Percentiles rank a stretch among this genome's conserved stretches.
Evolutionary conservation across 345 rosid genomes (phyloP).

Genomic region (Psidium friedrichsthalianum): DNA sequence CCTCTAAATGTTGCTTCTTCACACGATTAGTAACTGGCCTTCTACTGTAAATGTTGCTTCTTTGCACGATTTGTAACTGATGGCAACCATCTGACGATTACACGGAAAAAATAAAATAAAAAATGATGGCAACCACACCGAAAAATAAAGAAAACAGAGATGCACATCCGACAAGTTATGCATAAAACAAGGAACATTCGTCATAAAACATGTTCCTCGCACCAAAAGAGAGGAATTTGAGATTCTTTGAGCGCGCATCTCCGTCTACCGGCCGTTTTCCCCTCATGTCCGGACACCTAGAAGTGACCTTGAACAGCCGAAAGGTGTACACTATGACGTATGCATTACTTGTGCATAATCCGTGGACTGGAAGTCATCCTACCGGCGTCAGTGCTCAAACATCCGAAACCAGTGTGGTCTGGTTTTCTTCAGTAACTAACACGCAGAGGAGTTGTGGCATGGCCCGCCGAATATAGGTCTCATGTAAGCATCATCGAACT

Average conservation of each 20-base stretch:
- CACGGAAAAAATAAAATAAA: no score
- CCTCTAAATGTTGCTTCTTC: background rate
- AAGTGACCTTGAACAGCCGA: background rate
- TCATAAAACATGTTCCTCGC: background rate
- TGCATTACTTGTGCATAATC: background rate
- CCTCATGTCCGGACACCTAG: background rate
- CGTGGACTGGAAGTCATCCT: background rate
- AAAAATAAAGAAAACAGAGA: background rate
- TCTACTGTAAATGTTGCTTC: no score
- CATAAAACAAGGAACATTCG: background rate
- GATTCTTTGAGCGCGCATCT: background rate
- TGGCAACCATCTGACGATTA: no score
- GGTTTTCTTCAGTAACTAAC: slow-evolving; percentile 7
- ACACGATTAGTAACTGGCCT: background rate
- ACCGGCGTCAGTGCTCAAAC: background rate
- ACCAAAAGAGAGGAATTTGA: background rate
- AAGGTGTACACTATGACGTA: background rate
- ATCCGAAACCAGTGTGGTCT: background rate
- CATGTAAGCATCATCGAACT: slow-evolving; percentile 74
- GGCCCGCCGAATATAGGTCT: slow-evolving; percentile 88
- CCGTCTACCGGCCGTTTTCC: background rate
- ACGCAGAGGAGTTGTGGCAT: slow-evolving; percentile 15
- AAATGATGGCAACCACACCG: background rate
- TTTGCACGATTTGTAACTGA: no score
- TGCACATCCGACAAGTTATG: background rate